Conservation (phyloP, 2,329 filamentous ascomycete species). For the Madurella mycetomatis region DNA sequence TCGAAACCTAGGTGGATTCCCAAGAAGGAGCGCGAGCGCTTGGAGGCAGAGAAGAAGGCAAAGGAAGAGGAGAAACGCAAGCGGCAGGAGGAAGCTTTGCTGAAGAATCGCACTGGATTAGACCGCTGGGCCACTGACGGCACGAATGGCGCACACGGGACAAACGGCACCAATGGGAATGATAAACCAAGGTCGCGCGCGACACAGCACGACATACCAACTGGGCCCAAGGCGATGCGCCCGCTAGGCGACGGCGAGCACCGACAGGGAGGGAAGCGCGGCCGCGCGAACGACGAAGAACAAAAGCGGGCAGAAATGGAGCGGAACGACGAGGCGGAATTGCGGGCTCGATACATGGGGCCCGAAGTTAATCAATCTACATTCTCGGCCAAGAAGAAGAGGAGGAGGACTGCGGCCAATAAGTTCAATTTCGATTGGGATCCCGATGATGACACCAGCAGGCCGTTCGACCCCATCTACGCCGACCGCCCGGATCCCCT, state of each 20-base stretch:
- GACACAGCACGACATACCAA: constrained; percentile 49
- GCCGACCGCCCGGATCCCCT: constrained; percentile 60
- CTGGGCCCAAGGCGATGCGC: constrained; percentile 67
- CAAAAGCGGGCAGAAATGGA: constrained; percentile 35
- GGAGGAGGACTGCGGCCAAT: constrained; percentile 84
- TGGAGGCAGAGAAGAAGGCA: constrained; percentile 71
- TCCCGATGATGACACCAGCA: constrained; percentile 84
- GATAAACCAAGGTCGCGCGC: constrained; percentile 21
- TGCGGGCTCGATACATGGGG: constrained; percentile 84
- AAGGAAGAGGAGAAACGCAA: constrained; percentile 56
- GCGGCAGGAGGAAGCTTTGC: constrained; percentile 16
- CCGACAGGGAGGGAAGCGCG: constrained; percentile 45
- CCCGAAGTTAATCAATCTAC: constrained; percentile 76
- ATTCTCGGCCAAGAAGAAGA: constrained; percentile 94
- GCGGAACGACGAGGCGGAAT: constrained; percentile 66
- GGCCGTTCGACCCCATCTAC: constrained; percentile 77
- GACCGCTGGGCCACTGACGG: constrained; percentile 25
- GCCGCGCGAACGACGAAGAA: constrained; percentile 38
- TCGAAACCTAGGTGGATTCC: constrained; percentile 58
- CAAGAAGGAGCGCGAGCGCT: constrained; percentile 73
- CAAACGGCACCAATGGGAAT: constrained; percentile 28
- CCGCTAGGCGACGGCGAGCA: constrained; percentile 34
- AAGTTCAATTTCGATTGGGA: constrained; percentile 99
- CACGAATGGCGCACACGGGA: constrained; percentile 23
- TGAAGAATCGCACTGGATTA: constrained; percentile 15